phyloP scores from a whole-genome alignment of 768 basidiomycete genomes.

The Candolleomyces eurysporus region DNA sequence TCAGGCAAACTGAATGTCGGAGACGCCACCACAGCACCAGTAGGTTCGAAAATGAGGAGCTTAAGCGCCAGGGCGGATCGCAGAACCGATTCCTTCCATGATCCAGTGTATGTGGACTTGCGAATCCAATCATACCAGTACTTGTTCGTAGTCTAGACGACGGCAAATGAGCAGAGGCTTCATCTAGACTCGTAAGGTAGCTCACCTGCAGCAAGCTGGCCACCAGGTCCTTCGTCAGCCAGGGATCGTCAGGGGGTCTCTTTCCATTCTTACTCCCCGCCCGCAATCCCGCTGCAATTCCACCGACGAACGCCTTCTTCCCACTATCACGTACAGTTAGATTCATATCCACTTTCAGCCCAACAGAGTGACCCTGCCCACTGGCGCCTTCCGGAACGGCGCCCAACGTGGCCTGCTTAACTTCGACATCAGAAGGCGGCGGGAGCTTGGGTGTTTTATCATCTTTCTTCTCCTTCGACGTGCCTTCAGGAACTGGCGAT shows the following conservation, averaged over 20 bases:
- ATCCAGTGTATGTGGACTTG: conserved; percentile 85
- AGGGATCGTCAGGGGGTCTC: conserved; percentile 52
- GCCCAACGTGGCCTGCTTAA: not conserved
- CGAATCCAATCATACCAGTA: conserved; percentile 92
- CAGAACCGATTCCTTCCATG: conserved; percentile 95
- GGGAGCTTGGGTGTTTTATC: not conserved
- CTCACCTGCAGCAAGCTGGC: conserved; percentile 54
- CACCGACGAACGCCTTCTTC: not conserved
- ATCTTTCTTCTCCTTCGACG: not conserved
- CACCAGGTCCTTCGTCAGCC: conserved; percentile 65
- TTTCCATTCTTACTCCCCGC: not conserved
- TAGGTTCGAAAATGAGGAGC: conserved; percentile 89
- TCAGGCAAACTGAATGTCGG: conserved; percentile 95
- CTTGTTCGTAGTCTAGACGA: conserved; percentile 55
- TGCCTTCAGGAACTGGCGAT: not conserved
- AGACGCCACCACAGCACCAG: conserved; percentile 89
- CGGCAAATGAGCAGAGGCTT: not conserved
- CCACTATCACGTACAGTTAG: not conserved
- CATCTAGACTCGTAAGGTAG: not conserved
- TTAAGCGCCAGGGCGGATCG: conserved; percentile 93
- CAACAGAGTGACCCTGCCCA: not conserved
- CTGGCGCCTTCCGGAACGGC: not conserved
- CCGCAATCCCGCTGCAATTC: not conserved
- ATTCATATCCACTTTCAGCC: not conserved
- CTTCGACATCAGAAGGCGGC: not conserved